Evolutionary conservation across 208 protist genomes (phyloP), one percentile per base, ranked within the genome.

Genomic region (Phytomonas sp.): DNA sequence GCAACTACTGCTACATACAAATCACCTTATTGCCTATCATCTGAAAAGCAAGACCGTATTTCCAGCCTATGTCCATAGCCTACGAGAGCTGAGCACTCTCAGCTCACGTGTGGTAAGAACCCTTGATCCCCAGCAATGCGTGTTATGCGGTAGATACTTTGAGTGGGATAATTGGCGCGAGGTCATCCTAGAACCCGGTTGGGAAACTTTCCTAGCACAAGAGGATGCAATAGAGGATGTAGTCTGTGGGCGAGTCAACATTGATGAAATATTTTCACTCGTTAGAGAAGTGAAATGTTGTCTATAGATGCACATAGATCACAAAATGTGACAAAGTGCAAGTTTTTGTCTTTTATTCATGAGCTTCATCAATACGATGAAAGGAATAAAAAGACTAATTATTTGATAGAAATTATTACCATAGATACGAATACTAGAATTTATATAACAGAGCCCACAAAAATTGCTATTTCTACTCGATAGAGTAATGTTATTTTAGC

Each of bases 121-220:
- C 52, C 66, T 94, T 63, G 71, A 79, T n/a, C 81, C 85, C 40
- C 36, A 67, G n/a, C 72, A 81, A 52, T 79, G 80, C 19, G 67
- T 91, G 31, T 29, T 94, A n/a, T 77, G 72, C 34, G 29, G 7
- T 30, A 73, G 72, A 4, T 85, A 84, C 73, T 82, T 71, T n/a
- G 83, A 94, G 75, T 94, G 88, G 88, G 88, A 91, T 68, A 84
- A 83, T 78, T 91, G 83, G 85, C 78, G 77, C 5, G 84, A 94
- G 69, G 77, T 86, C 23, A 60, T 80, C 23, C 69, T 74, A 42
- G 88, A 94, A 73, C 88, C 88, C 0, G 88, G 83, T 12, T 91
- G 85, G 83, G 74, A 80, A 60, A 63, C 82, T 71, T 81, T 84
- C 67, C 31, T 59, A 16, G 82, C 69, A 12, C 76, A 80, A 30